Evolutionary conservation across 2,329 filamentous ascomycete species (phyloP).

Genomic region (Ophiosphaerella herpotricha): DNA sequence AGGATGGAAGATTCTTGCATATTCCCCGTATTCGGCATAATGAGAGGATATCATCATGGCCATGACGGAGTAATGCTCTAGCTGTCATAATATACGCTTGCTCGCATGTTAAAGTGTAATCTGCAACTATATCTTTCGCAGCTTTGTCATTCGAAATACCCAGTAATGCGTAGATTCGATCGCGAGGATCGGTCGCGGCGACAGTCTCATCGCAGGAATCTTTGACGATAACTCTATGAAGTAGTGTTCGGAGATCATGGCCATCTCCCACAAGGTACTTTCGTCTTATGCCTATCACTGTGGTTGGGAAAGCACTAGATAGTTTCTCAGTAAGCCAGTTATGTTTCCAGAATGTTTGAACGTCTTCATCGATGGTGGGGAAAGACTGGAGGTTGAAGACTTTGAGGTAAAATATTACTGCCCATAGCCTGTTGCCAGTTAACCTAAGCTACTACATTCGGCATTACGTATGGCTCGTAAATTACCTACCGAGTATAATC

Average conservation of each 20-base stretch:
- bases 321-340: not conserved
- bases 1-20: conserved; percentile 12
- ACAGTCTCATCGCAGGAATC: conserved; percentile 1
- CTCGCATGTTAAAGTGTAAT: conserved; percentile 11
- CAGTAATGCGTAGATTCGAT: conserved; percentile 17
- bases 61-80: conserved; percentile 8
- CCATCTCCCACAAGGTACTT: conserved; percentile 2
- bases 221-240: conserved; percentile 5
- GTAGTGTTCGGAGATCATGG: conserved; percentile 5
- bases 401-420: conserved; percentile 4
- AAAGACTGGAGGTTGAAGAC: conserved; percentile 1
- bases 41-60: conserved; percentile 5
- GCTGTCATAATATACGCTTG: conserved; percentile 13
- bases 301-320: conserved; percentile 5
- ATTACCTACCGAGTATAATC: conserved; percentile 5
- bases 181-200: conserved; percentile 10
- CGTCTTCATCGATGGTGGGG: not conserved
- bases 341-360: conserved; percentile 1
- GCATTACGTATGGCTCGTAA: not conserved
- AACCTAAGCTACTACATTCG: not conserved
- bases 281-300: conserved; percentile 7
- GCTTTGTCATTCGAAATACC: conserved; percentile 13
- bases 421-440: conserved; percentile 3
- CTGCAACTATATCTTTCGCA: conserved; percentile 10
- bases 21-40: not conserved